These are phyloP conservation scores for Lachancea meyersii DNA, from an alignment of 805 yeast species.

Conservation along the genomic window DNA sequence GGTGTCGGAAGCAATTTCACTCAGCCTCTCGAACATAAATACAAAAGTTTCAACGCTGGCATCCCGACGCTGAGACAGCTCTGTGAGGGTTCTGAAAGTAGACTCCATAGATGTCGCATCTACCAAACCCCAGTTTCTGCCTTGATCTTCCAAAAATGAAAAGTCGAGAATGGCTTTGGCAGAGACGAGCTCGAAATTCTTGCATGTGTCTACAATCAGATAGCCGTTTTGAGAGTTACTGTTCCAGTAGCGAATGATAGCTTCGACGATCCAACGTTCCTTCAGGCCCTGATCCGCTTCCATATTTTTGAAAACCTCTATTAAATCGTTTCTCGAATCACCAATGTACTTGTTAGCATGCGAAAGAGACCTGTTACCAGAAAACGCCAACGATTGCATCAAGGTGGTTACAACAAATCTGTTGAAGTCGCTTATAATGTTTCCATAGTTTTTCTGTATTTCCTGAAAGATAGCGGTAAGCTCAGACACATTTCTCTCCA, in stretches of 20 bases:
- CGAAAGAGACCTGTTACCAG: constrained; percentile 84
- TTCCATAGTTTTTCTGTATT: constrained; percentile 27
- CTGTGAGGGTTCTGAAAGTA: constrained; percentile 34
- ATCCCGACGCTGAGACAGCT: constrained; percentile 18
- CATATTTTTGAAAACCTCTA: constrained; percentile 27
- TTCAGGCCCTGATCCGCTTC: constrained; percentile 29
- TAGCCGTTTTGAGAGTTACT: constrained; percentile 59
- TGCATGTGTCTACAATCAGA: constrained; percentile 49
- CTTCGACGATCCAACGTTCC: constrained; percentile 44
- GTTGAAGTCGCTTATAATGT: constrained; percentile 33
- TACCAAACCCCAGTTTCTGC: constrained; percentile 34
- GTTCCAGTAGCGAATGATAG: constrained; percentile 60
- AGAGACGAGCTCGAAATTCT: constrained; percentile 40
- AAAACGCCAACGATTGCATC: constrained; percentile 66
- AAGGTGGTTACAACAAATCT: constrained; percentile 53
- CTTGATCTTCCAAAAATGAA: constrained; percentile 35
- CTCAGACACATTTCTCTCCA: constrained; percentile 28
- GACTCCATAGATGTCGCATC: constrained; percentile 44
- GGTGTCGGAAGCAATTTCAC: constrained; percentile 19
- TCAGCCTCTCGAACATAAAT: constrained; percentile 25
- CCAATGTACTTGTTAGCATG: constrained; percentile 56
- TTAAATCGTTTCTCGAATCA: constrained; percentile 35
- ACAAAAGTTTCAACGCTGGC: constrained; percentile 26
- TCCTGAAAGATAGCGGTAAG: constrained; percentile 27
- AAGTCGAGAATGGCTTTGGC: constrained; percentile 39